Evolutionary conservation across 169 alveolate species (phyloP).

Genomic region (Cryptosporidium sp.): DNA sequence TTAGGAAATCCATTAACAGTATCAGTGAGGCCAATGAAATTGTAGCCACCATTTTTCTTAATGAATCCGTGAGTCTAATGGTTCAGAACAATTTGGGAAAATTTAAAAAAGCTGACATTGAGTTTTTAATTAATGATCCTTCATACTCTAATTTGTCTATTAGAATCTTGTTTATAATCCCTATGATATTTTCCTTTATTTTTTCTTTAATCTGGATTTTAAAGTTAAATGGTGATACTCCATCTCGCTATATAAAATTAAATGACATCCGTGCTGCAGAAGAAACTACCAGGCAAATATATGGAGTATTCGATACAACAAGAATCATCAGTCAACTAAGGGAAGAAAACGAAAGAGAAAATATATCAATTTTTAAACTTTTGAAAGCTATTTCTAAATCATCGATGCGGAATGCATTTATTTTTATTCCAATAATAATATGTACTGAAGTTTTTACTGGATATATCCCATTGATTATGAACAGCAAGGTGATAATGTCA

Average conservation of each 20-base stretch:
- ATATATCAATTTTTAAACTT: background rate
- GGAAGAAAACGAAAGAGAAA: slow-evolving; percentile 13
- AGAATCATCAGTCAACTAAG: slow-evolving; percentile 33
- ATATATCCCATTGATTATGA: slow-evolving; percentile 1
- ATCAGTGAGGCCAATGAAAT: background rate
- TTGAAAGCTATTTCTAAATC: background rate
- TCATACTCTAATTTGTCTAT: slow-evolving; percentile 9
- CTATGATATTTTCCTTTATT: slow-evolving; percentile 10
- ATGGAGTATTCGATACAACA: slow-evolving; percentile 44
- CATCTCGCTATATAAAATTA: slow-evolving; percentile 25
- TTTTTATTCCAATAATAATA: slow-evolving; percentile 29
- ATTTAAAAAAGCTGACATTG: background rate
- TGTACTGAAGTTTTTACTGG: slow-evolving; percentile 63
- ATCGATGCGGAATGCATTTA: slow-evolving; percentile 7
- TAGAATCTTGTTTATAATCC: slow-evolving; percentile 15
- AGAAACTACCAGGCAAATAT: slow-evolving; percentile 10
- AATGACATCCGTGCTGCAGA: slow-evolving; percentile 48
- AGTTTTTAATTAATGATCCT: background rate
- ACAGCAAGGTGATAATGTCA: background rate
- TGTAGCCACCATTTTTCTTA: background rate
- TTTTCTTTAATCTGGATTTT: slow-evolving; percentile 19
- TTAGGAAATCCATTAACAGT: background rate
- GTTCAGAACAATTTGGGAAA: background rate
- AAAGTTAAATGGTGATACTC: slow-evolving; percentile 39
- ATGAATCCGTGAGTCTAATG: background rate